These are phyloP conservation scores for Canariomyces notabilis DNA, from an alignment of 2,329 filamentous ascomycete genomes.

Conservation along the genomic window DNA sequence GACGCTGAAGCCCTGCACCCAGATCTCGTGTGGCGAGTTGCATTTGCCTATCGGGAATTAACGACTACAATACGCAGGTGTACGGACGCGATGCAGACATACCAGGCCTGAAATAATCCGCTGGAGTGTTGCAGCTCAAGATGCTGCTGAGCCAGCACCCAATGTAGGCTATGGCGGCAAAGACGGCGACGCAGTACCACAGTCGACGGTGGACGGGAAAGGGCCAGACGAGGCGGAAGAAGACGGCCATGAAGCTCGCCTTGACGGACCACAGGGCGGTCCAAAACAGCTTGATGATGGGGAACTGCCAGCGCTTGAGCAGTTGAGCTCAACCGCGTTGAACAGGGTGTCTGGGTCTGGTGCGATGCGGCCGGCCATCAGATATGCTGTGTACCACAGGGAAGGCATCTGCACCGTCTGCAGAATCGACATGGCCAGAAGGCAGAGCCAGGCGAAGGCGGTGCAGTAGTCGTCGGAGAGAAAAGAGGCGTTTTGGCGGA, in stretches of 20 bases:
- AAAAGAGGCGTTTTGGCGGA: slow-evolving; percentile 4
- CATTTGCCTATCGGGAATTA: neutral
- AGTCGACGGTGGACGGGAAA: slow-evolving; percentile 8
- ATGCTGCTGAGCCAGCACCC: slow-evolving; percentile 4
- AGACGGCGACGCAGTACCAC: slow-evolving; percentile 9
- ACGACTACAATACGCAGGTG: too few species aligned
- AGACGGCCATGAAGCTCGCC: slow-evolving; percentile 10
- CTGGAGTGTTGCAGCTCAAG: slow-evolving; percentile 5
- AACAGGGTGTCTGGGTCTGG: neutral
- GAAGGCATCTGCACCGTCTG: slow-evolving; percentile 2
- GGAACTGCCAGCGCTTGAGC: slow-evolving; percentile 12
- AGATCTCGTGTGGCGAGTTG: slow-evolving; percentile 2
- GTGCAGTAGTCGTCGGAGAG: slow-evolving; percentile 9
- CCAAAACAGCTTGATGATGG: slow-evolving; percentile 14
- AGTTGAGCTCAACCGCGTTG: neutral
- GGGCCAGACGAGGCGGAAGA: slow-evolving; percentile 10
- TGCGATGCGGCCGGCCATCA: neutral
- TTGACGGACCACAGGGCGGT: slow-evolving; percentile 10
- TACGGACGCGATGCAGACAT: neutral
- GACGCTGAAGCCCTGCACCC: slow-evolving; percentile 8
- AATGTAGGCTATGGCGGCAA: slow-evolving; percentile 2
- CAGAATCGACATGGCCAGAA: slow-evolving; percentile 4
- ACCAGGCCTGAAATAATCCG: slow-evolving; percentile 6
- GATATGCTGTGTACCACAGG: slow-evolving; percentile 8
- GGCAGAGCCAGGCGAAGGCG: slow-evolving; percentile 4